Percentiles rank a stretch among this genome's conserved stretches.
phyloP scores from a whole-genome alignment of 345 rosid genomes.

The Brassica napus region DNA sequence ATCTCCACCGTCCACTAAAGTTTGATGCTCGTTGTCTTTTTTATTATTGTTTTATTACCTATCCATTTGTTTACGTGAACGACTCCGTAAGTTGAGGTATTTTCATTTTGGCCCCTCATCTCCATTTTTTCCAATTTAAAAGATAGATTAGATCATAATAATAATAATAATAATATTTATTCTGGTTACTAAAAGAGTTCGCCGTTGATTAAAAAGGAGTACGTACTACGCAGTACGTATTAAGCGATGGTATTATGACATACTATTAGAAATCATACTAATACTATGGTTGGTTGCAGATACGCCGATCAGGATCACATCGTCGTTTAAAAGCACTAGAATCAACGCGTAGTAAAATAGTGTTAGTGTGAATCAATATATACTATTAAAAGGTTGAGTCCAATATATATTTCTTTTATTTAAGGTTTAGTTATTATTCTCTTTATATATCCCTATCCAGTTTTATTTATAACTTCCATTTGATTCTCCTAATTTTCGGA shows the following conservation, averaged over 20 bases:
- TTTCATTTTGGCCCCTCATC: conserved; percentile 31
- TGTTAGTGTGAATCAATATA: not conserved
- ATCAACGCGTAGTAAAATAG: not conserved
- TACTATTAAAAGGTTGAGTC: too few relatives aligned
- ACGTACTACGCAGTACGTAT: not conserved
- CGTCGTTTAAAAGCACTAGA: not conserved
- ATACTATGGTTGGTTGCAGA: not conserved
- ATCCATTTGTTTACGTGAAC: conserved; percentile 21
- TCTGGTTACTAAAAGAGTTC: not conserved
- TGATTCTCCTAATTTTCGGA: too few relatives aligned
- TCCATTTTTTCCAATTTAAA: not conserved
- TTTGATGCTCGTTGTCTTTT: conserved; percentile 34
- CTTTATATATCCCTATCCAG: too few relatives aligned
- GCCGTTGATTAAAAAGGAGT: not conserved
- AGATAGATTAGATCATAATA: not conserved
- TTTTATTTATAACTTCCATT: too few relatives aligned
- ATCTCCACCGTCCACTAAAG: conserved; percentile 47
- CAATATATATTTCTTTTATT: too few relatives aligned
- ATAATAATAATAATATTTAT: not conserved
- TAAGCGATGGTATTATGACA: not conserved
- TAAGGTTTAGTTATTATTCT: too few relatives aligned
- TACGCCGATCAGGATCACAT: conserved; percentile 20
- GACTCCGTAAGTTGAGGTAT: conserved; percentile 34
- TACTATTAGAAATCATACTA: not conserved
- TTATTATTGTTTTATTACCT: not conserved